A percentile compares a stretch with the other conserved stretches of the same genome.
These are phyloP conservation scores for Helicocarpus griseus DNA, from an alignment of 2,329 filamentous ascomycete genomes.

Conservation along the genomic window DNA sequence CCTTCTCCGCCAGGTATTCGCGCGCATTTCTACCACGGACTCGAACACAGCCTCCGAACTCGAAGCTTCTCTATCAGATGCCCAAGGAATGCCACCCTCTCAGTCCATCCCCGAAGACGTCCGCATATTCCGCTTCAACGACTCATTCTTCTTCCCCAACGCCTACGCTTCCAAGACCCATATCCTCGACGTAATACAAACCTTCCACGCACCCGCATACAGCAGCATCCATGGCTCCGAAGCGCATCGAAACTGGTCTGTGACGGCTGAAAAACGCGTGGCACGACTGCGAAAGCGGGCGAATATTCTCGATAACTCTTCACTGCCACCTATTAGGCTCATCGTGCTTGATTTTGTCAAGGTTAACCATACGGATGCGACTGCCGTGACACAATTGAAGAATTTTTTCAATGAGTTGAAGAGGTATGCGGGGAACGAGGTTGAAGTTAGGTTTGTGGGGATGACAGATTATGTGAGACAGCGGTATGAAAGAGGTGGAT, in stretches of 20 bases:
- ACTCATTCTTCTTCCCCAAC: constrained; percentile 53
- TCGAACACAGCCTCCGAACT: constrained; percentile 21
- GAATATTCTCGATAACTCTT: constrained; percentile 22
- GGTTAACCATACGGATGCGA: constrained; percentile 46
- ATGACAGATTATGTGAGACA: constrained; percentile 33
- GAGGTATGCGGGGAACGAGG: constrained; percentile 39
- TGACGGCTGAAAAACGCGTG: constrained; percentile 41
- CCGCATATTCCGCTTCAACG: constrained; percentile 48
- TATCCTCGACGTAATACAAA: constrained; percentile 44
- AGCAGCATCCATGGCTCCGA: constrained; percentile 26
- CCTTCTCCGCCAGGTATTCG: constrained; percentile 50
- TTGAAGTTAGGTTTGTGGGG: constrained; percentile 42
- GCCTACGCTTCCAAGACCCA: constrained; percentile 43
- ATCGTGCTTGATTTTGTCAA: constrained; percentile 45
- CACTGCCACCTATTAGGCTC: constrained; percentile 33
- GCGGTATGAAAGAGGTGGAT: constrained; percentile 26
- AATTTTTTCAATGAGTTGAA: constrained; percentile 41
- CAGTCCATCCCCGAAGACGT: constrained; percentile 38
- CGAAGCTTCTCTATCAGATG: constrained; percentile 17
- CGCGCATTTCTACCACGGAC: constrained; percentile 27
- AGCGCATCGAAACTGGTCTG: constrained; percentile 45
- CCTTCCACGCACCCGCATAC: constrained; percentile 34
- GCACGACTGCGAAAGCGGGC: constrained; percentile 35
- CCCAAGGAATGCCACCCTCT: constrained; percentile 11
- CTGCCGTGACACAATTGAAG: constrained; percentile 41